Conservation (phyloP, 2,329 filamentous ascomycete genomes). For the Hawksworthiomyces lignivorus region DNA sequence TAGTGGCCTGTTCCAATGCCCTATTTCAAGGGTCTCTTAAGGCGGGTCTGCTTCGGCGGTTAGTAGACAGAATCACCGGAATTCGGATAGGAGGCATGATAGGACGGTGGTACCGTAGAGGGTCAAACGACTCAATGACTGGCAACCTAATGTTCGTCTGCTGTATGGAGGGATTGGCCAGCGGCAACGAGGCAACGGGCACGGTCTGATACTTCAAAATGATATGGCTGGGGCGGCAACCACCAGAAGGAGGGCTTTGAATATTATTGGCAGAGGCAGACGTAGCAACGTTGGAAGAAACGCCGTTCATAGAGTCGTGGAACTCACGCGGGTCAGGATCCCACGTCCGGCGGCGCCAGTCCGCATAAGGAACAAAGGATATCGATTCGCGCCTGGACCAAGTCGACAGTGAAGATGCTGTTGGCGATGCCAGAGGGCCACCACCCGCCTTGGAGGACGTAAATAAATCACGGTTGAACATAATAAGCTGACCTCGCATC, state of each 20-base stretch:
- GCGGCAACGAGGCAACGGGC: constrained; percentile 36
- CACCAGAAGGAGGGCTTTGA: constrained; percentile 37
- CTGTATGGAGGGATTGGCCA: constrained; percentile 35
- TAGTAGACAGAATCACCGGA: too few relatives aligned
- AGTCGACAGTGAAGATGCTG: constrained; percentile 47
- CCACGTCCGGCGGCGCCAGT: constrained; percentile 81
- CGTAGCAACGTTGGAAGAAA: not conserved
- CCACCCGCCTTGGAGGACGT: constrained; percentile 46
- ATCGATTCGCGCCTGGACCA: constrained; percentile 61
- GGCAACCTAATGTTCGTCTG: constrained; percentile 64
- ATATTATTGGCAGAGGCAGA: not conserved
- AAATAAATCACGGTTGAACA: constrained; percentile 48
- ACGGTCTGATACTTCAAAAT: constrained; percentile 48
- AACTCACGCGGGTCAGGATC: constrained; percentile 69
- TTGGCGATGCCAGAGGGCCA: constrained; percentile 54
- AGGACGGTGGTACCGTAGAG: constrained; percentile 56
- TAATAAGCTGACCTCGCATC: constrained; percentile 45
- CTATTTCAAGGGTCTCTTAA: too few relatives aligned
- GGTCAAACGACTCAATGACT: constrained; percentile 87
- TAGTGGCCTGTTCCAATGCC: too few relatives aligned
- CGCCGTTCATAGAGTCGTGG: constrained; percentile 25
- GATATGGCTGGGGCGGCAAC: constrained; percentile 68
- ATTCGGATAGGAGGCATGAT: constrained; percentile 56
- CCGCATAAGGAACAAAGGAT: constrained; percentile 58
- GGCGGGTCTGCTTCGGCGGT: too few relatives aligned